phyloP scores from a whole-genome alignment of 352 stramenopile genomes.

The Globisporangium cystogenes region DNA sequence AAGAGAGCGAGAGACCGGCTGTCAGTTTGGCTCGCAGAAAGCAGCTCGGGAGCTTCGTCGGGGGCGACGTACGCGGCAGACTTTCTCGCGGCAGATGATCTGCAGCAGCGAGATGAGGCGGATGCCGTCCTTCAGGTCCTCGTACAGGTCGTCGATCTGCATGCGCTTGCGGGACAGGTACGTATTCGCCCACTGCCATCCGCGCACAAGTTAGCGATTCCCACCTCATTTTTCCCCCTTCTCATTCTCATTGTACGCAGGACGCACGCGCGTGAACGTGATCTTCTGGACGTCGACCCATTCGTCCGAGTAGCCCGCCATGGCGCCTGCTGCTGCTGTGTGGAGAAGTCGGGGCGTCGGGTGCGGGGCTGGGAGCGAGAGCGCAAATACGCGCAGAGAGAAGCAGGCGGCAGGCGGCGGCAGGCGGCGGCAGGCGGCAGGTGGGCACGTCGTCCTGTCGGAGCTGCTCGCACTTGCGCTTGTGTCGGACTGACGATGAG shows the following conservation, averaged over 20 bases:
- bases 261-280: conserved; percentile 86
- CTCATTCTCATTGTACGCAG: neutral
- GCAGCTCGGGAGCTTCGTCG: no score
- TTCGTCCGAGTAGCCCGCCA: conserved; percentile 68
- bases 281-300: conserved; percentile 91
- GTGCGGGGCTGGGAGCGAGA: conserved; percentile 3
- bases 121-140: conserved; percentile 85
- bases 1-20: neutral
- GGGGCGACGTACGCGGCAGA: conserved; percentile 55
- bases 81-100: conserved; percentile 86
- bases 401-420: no score
- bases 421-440: no score
- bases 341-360: neutral
- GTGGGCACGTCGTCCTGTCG: conserved; percentile 6
- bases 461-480: neutral
- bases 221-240: neutral
- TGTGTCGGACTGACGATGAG: neutral
- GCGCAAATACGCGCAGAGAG: conserved; percentile 4
- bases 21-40: no score
- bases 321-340: conserved; percentile 14
- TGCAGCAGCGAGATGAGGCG: conserved; percentile 84
- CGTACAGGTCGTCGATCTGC: conserved; percentile 88
- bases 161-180: conserved; percentile 86
- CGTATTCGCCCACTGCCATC: conserved; percentile 87
- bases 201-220: no score